Conservation (phyloP, 1,139 yeast genomes). For the Yamadazyma sp. region DNA sequence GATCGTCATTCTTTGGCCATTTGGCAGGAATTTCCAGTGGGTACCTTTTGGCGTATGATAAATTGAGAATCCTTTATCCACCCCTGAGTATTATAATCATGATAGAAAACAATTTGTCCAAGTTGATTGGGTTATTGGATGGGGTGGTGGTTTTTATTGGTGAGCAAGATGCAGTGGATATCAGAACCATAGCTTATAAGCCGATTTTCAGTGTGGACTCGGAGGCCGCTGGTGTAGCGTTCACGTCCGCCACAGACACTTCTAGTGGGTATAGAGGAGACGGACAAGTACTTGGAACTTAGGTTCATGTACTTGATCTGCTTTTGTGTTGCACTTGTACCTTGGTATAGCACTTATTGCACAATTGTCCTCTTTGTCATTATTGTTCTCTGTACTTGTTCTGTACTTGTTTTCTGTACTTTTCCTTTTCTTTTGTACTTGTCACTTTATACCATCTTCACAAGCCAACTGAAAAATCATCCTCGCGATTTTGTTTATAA, state of each 20-base stretch:
- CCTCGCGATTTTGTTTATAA: no score
- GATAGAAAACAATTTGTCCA: constrained; percentile 59
- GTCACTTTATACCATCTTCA: no score
- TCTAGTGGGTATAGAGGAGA: constrained; percentile 25
- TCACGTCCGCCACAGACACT: constrained; percentile 7
- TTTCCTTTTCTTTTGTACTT: no score
- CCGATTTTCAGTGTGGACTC: constrained; percentile 31
- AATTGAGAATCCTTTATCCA: constrained; percentile 56
- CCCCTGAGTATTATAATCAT: constrained; percentile 65
- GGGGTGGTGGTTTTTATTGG: constrained; percentile 51
- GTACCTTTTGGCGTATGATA: constrained; percentile 54
- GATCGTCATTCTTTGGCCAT: constrained; percentile 76
- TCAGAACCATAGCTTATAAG: constrained; percentile 40
- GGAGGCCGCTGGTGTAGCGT: constrained; percentile 17
- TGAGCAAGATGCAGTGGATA: constrained; percentile 54
- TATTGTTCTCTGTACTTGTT: no score
- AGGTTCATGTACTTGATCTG: neutral
- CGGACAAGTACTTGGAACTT: constrained; percentile 33
- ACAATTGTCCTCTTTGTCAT: no score
- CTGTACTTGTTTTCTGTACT: no score
- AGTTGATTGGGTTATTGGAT: constrained; percentile 54
- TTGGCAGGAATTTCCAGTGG: constrained; percentile 43
- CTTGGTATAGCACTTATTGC: neutral
- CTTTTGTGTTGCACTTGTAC: neutral
- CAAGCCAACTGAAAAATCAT: no score